These are phyloP conservation scores for Aspergillus awamori DNA, from an alignment of 2,329 filamentous ascomycete species.

Conservation along the genomic window DNA sequence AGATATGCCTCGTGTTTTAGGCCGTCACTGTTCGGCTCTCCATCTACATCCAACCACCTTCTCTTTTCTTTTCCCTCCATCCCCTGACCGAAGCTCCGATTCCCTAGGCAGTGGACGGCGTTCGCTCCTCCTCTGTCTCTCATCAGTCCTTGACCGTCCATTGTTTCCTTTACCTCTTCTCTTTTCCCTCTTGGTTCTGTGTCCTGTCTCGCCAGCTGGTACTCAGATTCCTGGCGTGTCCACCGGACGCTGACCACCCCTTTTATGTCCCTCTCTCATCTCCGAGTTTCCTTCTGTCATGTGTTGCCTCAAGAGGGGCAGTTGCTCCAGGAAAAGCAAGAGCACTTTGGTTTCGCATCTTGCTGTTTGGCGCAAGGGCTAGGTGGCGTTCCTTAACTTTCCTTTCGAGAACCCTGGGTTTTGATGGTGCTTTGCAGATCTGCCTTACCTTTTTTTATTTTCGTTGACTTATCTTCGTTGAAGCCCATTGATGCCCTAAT, in stretches of 20 bases:
- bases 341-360: conserved; percentile 11
- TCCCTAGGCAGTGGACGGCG: not conserved
- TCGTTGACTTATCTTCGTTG: not conserved
- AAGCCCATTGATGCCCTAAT: conserved; percentile 22
- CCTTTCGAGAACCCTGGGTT: conserved; percentile 1
- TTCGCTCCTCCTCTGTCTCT: not conserved
- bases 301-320: conserved; percentile 13
- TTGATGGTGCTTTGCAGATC: conserved; percentile 7
- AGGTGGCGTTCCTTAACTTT: conserved; percentile 9
- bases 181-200: not conserved
- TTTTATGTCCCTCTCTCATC: not conserved
- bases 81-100: not conserved
- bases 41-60: not conserved
- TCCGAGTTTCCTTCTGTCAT: conserved; percentile 10
- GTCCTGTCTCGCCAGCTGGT: not conserved
- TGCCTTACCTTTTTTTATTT: conserved; percentile 11
- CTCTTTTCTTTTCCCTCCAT: not conserved
- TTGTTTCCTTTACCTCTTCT: not conserved
- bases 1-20: not conserved
- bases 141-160: not conserved
- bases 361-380: conserved; percentile 17
- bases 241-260: conserved; percentile 10
- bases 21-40: not conserved
- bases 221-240: not conserved
- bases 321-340: conserved; percentile 8